Base-by-base conservation (phyloP, 208 protist genomes). In the Leishmania arabica region DNA sequence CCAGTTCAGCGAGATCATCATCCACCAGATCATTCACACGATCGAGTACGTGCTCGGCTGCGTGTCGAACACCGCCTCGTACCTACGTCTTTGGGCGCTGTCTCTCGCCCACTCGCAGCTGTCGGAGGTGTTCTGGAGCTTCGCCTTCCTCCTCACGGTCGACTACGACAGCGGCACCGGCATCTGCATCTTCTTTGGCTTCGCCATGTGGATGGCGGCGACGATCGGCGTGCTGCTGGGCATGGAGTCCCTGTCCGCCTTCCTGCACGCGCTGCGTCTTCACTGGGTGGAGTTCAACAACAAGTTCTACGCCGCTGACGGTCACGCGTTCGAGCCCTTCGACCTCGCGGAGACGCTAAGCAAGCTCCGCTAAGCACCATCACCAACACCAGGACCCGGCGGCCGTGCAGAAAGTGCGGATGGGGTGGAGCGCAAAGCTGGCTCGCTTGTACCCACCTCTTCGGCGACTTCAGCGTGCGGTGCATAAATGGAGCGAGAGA, bases 21-120 rank as follows among this genome's bases (percentile, higher is more conserved):
- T 99, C 77, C 93, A 99, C 82, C 97, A 99, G 84, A 82, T 99
- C n/a, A 99, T 99, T 83, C 99, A 99, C 89, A 99, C 99, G 42
- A 99, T 99, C 81, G 99, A 99, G 88, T 99, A 99, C 87, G 95
- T 99, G 40, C 95, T 99, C 11, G 97, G 99, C 69, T 94, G 91
- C 77, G 98, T 99, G 62, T 99, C 99, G 45, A 99, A 99, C 90
- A 99, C 99, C 34, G 99, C 99, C 9, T 99, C 99, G 34, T 99
- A 99, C 90, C 93, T 99, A 40, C 97, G 99, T 80, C 95, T 99
- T 11, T 99, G 99, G 99, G 99, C 99, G 13, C 92, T 99, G 21
- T 99, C 98, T 2, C 93, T 99, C 3, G 99, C 99, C 31, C 99
- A 99, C 89, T 98, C 99, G 62, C 95, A 99, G 89, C 92, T 99